phyloP scores from a whole-genome alignment of 2,329 filamentous ascomycete genomes.

The Geoglossum cookeanum region DNA sequence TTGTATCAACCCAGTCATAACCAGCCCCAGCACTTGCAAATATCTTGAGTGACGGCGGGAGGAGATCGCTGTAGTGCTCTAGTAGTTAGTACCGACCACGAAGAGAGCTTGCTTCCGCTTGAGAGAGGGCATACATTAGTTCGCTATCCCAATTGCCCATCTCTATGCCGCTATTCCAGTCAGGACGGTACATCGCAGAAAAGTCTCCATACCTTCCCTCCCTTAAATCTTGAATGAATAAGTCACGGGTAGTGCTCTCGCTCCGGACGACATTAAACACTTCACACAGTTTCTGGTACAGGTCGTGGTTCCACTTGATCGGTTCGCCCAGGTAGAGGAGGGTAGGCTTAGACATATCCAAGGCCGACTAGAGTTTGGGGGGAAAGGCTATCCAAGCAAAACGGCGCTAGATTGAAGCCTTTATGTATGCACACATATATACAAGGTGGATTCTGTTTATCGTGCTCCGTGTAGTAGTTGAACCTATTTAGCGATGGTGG shows the following conservation, averaged over 20 bases:
- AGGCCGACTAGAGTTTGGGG: not conserved
- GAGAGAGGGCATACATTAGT: slow-evolving; percentile 22
- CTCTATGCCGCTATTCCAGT: slow-evolving; percentile 45
- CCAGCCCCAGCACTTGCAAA: slow-evolving; percentile 42
- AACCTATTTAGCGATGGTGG: not conserved
- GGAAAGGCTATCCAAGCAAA: not conserved
- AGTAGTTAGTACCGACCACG: not conserved
- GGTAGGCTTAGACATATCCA: slow-evolving; percentile 14
- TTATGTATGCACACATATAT: not conserved
- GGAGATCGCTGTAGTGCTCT: slow-evolving; percentile 16
- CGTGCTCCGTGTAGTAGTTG: not conserved
- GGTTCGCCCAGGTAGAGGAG: slow-evolving; percentile 27
- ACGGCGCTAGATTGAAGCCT: not conserved
- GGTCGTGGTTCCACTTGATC: slow-evolving; percentile 28
- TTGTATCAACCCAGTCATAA: slow-evolving; percentile 43
- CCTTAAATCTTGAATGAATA: slow-evolving; percentile 30
- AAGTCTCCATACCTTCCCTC: slow-evolving; percentile 37
- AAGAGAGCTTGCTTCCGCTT: not conserved
- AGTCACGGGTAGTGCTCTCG: slow-evolving; percentile 18
- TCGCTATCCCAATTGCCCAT: slow-evolving; percentile 45
- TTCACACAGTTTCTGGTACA: slow-evolving; percentile 15
- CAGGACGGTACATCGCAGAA: slow-evolving; percentile 35
- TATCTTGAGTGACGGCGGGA: slow-evolving; percentile 34
- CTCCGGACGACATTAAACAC: slow-evolving; percentile 24
- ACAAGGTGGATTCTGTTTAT: not conserved